A percentile compares a stretch with the other conserved stretches of the same genome.
Conservation (phyloP, 2,329 filamentous ascomycete genomes). For the Fusarium buharicum region DNA sequence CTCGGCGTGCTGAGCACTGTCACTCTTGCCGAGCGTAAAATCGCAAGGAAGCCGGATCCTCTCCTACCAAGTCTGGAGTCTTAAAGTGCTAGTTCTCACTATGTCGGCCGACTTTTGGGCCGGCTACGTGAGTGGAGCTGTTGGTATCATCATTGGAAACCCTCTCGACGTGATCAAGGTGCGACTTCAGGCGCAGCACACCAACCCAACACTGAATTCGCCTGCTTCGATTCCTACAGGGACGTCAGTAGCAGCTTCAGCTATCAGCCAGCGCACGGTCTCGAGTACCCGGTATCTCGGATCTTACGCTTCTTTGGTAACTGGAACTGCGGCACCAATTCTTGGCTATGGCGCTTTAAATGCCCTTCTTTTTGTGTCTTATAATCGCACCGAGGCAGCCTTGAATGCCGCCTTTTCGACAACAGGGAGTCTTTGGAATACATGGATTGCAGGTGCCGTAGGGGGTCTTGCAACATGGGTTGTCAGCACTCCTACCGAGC, state of each 20-base stretch:
- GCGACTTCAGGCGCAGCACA: conserved; percentile 73
- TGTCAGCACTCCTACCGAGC: conserved; percentile 87
- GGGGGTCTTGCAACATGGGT: conserved; percentile 88
- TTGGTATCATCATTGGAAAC: conserved; percentile 89
- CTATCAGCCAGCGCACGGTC: conserved; percentile 9
- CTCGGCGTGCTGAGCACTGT: conserved; percentile 40
- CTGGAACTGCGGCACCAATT: conserved; percentile 84
- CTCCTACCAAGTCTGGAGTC: conserved; percentile 14
- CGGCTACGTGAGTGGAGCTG: conserved; percentile 86
- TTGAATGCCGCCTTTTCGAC: conserved; percentile 58
- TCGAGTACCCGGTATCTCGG: conserved; percentile 32
- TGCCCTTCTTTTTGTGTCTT: conserved; percentile 87
- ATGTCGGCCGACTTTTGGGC: conserved; percentile 96
- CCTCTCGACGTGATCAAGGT: conserved; percentile 75
- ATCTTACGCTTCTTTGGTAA: conserved; percentile 55
- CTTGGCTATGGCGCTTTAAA: conserved; percentile 92
- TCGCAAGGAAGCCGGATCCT: conserved; percentile 25
- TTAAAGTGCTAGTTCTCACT: conserved; percentile 6
- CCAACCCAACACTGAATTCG: conserved; percentile 13
- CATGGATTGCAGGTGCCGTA: conserved; percentile 82
- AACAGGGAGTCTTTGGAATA: conserved; percentile 67
- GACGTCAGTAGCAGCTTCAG: conserved; percentile 10
- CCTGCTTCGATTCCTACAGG: conserved; percentile 22
- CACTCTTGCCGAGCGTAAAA: conserved; percentile 38
- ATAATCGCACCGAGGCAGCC: conserved; percentile 81